These are phyloP conservation scores for Fusarium mangiferae DNA, from an alignment of 2,329 filamentous ascomycete genomes.

Conservation along the genomic window DNA sequence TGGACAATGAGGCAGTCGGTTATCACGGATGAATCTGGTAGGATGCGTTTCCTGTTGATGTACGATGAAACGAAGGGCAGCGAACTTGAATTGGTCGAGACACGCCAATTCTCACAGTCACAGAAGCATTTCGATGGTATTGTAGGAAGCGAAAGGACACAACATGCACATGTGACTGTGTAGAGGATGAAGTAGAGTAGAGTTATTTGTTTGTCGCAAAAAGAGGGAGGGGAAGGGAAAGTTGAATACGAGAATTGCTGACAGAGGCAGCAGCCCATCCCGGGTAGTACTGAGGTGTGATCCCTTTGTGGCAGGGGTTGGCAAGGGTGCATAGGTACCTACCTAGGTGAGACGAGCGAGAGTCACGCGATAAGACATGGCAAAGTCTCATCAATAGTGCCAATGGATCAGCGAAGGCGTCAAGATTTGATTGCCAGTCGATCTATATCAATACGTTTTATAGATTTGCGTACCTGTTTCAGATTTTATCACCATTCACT, in stretches of 20 bases:
- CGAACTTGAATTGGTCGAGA: slow-evolving; percentile 1
- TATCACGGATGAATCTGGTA: background rate
- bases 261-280: background rate
- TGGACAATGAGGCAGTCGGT: background rate
- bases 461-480: background rate
- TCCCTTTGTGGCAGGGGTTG: background rate
- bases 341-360: slow-evolving; percentile 11
- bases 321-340: slow-evolving; percentile 3
- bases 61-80: slow-evolving; percentile 6
- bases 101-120: slow-evolving; percentile 1
- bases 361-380: slow-evolving; percentile 14
- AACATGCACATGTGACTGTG: background rate
- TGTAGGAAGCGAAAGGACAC: background rate
- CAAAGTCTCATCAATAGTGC: background rate
- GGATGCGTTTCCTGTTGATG: background rate
- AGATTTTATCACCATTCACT: background rate
- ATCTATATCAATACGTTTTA: background rate
- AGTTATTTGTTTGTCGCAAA: background rate
- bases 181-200: background rate
- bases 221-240: slow-evolving; percentile 1
- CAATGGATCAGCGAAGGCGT: background rate
- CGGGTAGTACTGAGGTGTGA: background rate
- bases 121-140: slow-evolving; percentile 18
- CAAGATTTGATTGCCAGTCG: background rate
- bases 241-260: slow-evolving; percentile 22